Evolutionary conservation across 23 red algal genomes (phyloP).

Genomic region (Gracilaria gracilis): DNA sequence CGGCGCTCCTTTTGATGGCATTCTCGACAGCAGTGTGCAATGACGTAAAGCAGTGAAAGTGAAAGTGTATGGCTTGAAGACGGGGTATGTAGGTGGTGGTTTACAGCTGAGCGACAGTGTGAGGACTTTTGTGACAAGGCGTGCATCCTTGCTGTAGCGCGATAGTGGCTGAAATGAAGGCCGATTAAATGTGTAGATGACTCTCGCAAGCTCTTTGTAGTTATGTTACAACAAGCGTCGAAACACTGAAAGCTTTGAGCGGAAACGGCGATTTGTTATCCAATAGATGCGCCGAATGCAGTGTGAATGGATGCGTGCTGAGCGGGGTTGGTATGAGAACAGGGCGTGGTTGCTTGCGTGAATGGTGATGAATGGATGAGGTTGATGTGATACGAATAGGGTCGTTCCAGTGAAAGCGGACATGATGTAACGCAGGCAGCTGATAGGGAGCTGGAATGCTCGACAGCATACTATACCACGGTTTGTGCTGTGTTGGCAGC

Average conservation of each 20-base stretch:
- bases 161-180: background rate
- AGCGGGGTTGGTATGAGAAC: background rate
- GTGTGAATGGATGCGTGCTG: background rate
- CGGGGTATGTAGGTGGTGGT: background rate
- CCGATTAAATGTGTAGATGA: no score
- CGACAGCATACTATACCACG: background rate
- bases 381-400: background rate
- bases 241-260: background rate
- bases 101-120: background rate
- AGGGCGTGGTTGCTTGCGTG: background rate
- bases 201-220: no score
- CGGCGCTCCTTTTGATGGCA: background rate
- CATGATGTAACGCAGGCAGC: background rate
- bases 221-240: background rate
- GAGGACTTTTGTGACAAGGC: no score
- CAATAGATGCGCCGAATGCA: background rate
- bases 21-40: background rate
- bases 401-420: background rate
- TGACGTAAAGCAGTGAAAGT: background rate
- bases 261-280: no score
- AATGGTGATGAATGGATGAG: background rate
- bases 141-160: background rate
- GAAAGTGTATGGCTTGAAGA: no score
- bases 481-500: background rate
- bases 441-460: background rate